Base-by-base conservation (phyloP, 495 filamentous ascomycete genomes). In the Tuber calosporum region DNA sequence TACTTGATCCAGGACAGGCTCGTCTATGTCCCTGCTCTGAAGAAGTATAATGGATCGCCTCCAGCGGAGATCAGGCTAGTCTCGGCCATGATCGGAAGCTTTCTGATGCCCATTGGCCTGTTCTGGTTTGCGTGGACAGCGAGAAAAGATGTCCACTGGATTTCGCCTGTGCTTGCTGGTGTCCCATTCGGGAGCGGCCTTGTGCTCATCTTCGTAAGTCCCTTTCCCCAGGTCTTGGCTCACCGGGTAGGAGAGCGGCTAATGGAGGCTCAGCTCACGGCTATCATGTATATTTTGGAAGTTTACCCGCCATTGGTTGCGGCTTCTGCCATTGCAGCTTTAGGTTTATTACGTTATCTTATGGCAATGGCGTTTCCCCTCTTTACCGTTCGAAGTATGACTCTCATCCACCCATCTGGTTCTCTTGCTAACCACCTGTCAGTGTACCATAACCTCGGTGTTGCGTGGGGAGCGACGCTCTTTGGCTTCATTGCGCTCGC, bases 361-460 rank as follows among this genome's bases (percentile, higher is more conserved):
- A 74, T 90, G 30, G 89, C 86, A 1, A 87, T 87, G 30, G 87
- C 84, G 4, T 92, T 91, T 78, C 91, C 91, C 8, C 84, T 93
- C 0, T 89, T 90, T 73, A 87, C 87, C 4, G 77, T 87, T 19
- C 85, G 86, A 72, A 88, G 87, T 88, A 77, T 81, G 26, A 71
- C 9, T 11, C 2, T 15, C 53, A 30, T 69, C 42, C 68, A 22
- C 2, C 34, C 20, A 67, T n/a, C 48, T 2, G 38, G 1, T 38
- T 2, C 53, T 17, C n/a, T 4, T 62, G 37, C 74, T 79, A 22
- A 81, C 37, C 6, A 45, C 38, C 42, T 37, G 37, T 38, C 70
- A 89, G 87, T 90, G 86, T 90, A 87, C 74, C 69, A 84, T 13
- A 83, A 80, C 4, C 83, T 90, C 4, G 87, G 87, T n/a, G 84